Evolutionary conservation across 805 yeast species (phyloP).

Genomic region (Ogataea ganodermae): DNA sequence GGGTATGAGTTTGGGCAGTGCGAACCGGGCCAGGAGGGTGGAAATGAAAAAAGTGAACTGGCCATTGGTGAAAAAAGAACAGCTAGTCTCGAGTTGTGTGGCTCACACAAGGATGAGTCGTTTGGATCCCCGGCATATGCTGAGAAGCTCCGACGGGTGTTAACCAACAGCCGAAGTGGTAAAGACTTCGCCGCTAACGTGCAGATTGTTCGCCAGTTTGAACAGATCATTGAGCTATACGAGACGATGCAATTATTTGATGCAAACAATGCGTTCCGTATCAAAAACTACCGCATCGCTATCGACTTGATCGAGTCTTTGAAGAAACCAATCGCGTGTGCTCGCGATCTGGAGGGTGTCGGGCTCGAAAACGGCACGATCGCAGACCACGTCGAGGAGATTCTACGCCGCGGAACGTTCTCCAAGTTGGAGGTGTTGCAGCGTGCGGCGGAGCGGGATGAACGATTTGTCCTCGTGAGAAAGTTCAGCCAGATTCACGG

Average conservation of each 20-base stretch:
- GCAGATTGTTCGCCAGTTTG: conserved; percentile 33
- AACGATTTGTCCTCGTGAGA: conserved; percentile 29
- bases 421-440: conserved; percentile 19
- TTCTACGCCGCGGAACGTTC: conserved; percentile 40
- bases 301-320: conserved; percentile 37
- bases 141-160: conserved; percentile 11
- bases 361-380: conserved; percentile 45
- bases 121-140: not conserved
- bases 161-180: not conserved
- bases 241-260: conserved; percentile 24
- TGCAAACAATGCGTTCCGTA: conserved; percentile 18
- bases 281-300: conserved; percentile 43
- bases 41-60: no score
- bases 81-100: no score
- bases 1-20: conserved; percentile 6
- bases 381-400: conserved; percentile 48
- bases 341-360: conserved; percentile 40
- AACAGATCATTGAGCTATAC: conserved; percentile 34
- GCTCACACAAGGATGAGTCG: conserved; percentile 15
- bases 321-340: conserved; percentile 34
- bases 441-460: conserved; percentile 21
- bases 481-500: conserved; percentile 47
- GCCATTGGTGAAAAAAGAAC: no score
- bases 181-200: conserved; percentile 27
- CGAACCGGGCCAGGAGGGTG: no score